A percentile compares a stretch with the other conserved stretches of the same genome.
Evolutionary conservation across 2,329 filamentous ascomycete genomes (phyloP).

Genomic region (Fusarium clavum): DNA sequence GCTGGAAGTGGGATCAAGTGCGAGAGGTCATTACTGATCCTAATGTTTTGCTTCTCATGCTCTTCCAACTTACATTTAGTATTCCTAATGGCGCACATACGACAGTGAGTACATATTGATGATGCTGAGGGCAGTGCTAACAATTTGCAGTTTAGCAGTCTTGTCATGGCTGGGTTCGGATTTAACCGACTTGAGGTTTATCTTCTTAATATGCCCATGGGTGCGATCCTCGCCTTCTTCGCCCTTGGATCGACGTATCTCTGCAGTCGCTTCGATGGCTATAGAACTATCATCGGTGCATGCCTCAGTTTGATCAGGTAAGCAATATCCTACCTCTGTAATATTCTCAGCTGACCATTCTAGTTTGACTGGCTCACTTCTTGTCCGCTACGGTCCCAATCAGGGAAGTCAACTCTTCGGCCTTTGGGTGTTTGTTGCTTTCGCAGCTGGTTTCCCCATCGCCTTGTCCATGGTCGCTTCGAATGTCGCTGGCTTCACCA

Average conservation of each 20-base stretch:
- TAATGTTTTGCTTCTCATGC: constrained; percentile 38
- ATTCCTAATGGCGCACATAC: constrained; percentile 41
- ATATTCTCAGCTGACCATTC: neutral
- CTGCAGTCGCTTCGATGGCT: constrained; percentile 35
- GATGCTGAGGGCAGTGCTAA: neutral
- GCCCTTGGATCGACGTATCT: constrained; percentile 32
- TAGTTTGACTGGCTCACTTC: constrained; percentile 35
- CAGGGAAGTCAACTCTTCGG: constrained; percentile 34
- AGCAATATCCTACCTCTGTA: neutral
- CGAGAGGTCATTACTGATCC: constrained; percentile 36
- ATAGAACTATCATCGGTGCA: constrained; percentile 34
- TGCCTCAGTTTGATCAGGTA: constrained; percentile 36
- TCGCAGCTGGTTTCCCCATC: constrained; percentile 40
- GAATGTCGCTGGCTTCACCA: constrained; percentile 41
- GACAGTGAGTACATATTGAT: neutral
- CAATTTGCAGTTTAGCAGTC: constrained; percentile 34
- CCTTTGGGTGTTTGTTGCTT: constrained; percentile 34
- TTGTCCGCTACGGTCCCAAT: constrained; percentile 36
- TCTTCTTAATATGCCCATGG: constrained; percentile 41
- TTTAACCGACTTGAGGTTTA: constrained; percentile 39
- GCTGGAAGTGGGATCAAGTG: constrained; percentile 41
- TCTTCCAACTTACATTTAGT: constrained; percentile 34
- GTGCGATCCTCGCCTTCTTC: constrained; percentile 35
- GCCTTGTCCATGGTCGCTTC: constrained; percentile 37
- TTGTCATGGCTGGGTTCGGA: constrained; percentile 42